Evolutionary conservation across 495 filamentous ascomycete species (phyloP).

Genomic region (Xylaria palmicola): DNA sequence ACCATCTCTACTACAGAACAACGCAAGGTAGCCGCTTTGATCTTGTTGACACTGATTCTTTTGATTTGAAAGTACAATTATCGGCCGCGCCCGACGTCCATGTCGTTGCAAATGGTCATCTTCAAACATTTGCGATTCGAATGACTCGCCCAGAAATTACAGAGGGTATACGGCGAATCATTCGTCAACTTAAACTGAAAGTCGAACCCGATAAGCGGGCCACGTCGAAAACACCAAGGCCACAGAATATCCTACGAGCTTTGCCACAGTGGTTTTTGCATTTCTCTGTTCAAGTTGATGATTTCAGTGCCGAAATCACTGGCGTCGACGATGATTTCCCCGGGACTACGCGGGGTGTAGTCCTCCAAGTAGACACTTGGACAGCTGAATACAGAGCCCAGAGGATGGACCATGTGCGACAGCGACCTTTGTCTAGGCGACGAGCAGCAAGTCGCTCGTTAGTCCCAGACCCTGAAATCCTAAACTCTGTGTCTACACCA

Average conservation of each 20-base stretch:
- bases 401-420: constrained; percentile 56
- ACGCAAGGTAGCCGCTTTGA: constrained; percentile 76
- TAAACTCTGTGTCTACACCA: constrained; percentile 57
- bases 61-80: constrained; percentile 82
- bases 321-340: constrained; percentile 83
- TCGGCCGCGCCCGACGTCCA: constrained; percentile 83
- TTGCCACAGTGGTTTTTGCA: constrained; percentile 82
- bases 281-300: constrained; percentile 80
- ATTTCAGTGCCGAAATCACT: constrained; percentile 87
- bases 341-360: constrained; percentile 71
- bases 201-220: constrained; percentile 61
- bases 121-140: constrained; percentile 84
- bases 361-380: constrained; percentile 86
- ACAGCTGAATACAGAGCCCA: constrained; percentile 86
- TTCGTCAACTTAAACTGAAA: constrained; percentile 67
- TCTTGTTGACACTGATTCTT: constrained; percentile 76
- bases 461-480: constrained; percentile 56
- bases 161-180: constrained; percentile 85
- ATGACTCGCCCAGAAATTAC: constrained; percentile 91
- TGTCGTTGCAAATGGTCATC: constrained; percentile 72
- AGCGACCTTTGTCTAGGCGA: constrained; percentile 52
- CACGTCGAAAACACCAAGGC: constrained; percentile 45
- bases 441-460: constrained; percentile 59
- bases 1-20: constrained; percentile 95
- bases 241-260: constrained; percentile 69